Base-by-base conservation (phyloP, 805 yeast species). In the Starmerella apicola region DNA sequence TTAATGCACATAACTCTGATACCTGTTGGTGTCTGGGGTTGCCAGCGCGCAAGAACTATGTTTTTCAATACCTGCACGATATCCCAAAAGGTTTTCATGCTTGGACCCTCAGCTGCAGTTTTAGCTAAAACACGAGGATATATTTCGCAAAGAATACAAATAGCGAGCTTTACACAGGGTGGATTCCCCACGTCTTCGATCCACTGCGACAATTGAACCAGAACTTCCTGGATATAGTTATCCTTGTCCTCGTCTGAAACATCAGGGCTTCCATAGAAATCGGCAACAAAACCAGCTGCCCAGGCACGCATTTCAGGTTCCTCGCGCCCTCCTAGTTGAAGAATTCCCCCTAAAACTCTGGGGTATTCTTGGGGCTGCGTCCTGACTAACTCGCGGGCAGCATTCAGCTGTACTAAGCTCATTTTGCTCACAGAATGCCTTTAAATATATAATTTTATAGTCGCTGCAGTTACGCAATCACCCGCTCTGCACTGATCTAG, bases 1-100 rank as follows among this genome's bases (percentile, higher is more conserved):
- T 80, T 82, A 38, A 78, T 63, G n/a, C 79, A 65, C 22, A 86
- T 77, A n/a, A 81, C 61, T 56, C 72, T 75, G 34, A 76, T 63
- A 12, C 79, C 81, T 24, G 39, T 43, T 0, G 27, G 20, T 4
- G 48, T 19, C 2, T n/a, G 16, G 17, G 51, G 46, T 18, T 67
- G 71, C 75, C 83, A 82, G 42, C 74, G 68, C 8, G 65, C 59
- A n/a, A 81, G 56, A n/a, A 83, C 64, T 25, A 62, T 63, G 23
- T 64, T 63, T 58, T 81, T 82, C 51, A 86, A 59, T 5, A 64
- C 67, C 13, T 64, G 56, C 45, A 81, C 67, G 64, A 20, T 61
- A 56, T 94, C 94, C 84, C 13, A 63, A 48, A 10, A 53, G 52
- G 5, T 50, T 48, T 41, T 63, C 62, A 56, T 64, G 19, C 64